phyloP scores from a whole-genome alignment of 495 filamentous ascomycete genomes.

The Tuber indicum region DNA sequence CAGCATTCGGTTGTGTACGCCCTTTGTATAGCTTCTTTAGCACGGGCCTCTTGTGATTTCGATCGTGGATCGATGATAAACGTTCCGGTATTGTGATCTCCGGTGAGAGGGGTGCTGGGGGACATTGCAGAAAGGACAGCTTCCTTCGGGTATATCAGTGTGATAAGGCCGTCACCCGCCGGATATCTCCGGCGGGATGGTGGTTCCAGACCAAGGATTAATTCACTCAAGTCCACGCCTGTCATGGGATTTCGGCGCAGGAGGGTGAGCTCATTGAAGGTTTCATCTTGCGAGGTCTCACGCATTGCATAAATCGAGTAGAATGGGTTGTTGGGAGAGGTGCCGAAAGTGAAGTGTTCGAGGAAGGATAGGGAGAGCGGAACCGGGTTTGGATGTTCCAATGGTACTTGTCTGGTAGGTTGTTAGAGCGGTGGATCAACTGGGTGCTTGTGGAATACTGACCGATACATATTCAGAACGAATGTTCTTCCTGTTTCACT shows the following conservation, averaged over 20 bases:
- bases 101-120: slow-evolving; percentile 11
- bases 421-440: not conserved
- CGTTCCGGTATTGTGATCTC: not conserved
- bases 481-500: slow-evolving; percentile 16
- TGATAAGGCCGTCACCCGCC: slow-evolving; percentile 25
- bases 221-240: slow-evolving; percentile 18
- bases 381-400: not conserved
- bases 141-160: slow-evolving; percentile 35
- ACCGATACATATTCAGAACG: slow-evolving; percentile 37
- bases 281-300: slow-evolving; percentile 12
- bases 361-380: slow-evolving; percentile 17
- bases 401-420: slow-evolving; percentile 18
- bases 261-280: slow-evolving; percentile 32
- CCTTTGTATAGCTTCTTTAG: slow-evolving; percentile 29
- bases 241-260: slow-evolving; percentile 27
- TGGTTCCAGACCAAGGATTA: slow-evolving; percentile 29
- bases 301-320: slow-evolving; percentile 32
- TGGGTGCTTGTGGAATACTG: not conserved
- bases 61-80: not conserved
- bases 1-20: slow-evolving; percentile 38
- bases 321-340: slow-evolving; percentile 24
- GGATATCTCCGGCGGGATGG: slow-evolving; percentile 13
- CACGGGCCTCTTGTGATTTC: slow-evolving; percentile 9
- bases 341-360: slow-evolving; percentile 32
- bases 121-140: slow-evolving; percentile 32